A percentile compares a stretch with the other conserved stretches of the same genome.
These are phyloP conservation scores for Phylloporus sp. DNA, from an alignment of 768 basidiomycete species.

Conservation along the genomic window DNA sequence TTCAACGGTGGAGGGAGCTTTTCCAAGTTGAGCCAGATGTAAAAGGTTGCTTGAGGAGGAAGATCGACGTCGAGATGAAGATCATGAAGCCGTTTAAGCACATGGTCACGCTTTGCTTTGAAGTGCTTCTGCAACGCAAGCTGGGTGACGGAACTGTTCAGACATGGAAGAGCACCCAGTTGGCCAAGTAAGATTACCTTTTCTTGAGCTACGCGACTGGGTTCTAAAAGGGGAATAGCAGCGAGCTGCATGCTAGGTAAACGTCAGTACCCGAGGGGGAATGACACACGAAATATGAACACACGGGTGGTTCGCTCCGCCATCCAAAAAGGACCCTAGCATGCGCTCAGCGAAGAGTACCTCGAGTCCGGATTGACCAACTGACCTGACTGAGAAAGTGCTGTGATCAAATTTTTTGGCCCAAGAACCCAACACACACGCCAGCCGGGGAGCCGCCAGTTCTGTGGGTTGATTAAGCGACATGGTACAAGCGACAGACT, in stretches of 20 bases:
- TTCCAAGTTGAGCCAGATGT: conserved; percentile 89
- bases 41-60: conserved; percentile 82
- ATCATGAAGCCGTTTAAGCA: conserved; percentile 72
- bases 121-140: conserved; percentile 86
- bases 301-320: conserved; percentile 90
- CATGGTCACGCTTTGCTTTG: conserved; percentile 86
- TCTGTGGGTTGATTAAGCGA: conserved; percentile 43
- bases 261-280: neutral
- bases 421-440: conserved; percentile 91
- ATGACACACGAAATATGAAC: conserved; percentile 24
- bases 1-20: conserved; percentile 76
- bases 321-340: conserved; percentile 83
- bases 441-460: conserved; percentile 95
- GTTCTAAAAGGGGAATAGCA: conserved; percentile 78
- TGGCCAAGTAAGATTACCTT: conserved; percentile 39
- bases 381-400: conserved; percentile 82
- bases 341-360: neutral
- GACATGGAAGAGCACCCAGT: neutral
- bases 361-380: neutral
- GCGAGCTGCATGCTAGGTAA: conserved; percentile 71
- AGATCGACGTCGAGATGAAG: conserved; percentile 74
- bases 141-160: conserved; percentile 29
- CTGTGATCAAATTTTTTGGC: conserved; percentile 82
- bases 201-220: conserved; percentile 59
- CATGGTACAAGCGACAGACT: neutral